Evolutionary conservation across 257 asterid genomes (phyloP), one percentile per base, ranked within the genome.

Genomic region (Asclepias syriaca): DNA sequence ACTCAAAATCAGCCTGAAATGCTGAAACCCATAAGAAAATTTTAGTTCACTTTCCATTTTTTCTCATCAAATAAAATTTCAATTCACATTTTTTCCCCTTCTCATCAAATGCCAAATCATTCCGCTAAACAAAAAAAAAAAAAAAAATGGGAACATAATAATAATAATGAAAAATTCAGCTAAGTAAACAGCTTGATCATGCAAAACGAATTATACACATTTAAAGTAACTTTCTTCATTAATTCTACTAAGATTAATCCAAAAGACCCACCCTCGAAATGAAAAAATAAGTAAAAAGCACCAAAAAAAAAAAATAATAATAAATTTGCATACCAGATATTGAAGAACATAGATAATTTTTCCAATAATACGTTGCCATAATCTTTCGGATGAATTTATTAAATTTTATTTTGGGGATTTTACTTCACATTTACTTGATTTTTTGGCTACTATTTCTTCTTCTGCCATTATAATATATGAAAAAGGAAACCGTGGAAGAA

Each of bases 41-140:
- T 6, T 43, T 51, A 48, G 50, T 29, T 27, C 2, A 32, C 37
- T 61, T 32, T 61, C 45, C 46, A 2, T 29, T 61, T 11, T 61
- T 10, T 7, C 48, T 61, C 46, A 15, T 43, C 10, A 63, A 63
- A 63, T 34, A 5, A 32, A 29, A 40, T 5, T 37, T 64, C 40
- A 64, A 49, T 18, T 63, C 19, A 37, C 6, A 7, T 61, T 32
- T 61, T 61, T 32, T 61, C 34, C 34, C 8, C 34, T 10, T 34
- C 48, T 61, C 46, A 15, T 43, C 10, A 34, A 63, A 63, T 34
- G 13, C 46, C 40, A 15, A 63, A 32, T 51, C 5, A 16, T 37
- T 37, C 68, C 37, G 50, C 68, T 64, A 64, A 64, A 64, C 39
- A 37, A 37, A 27, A 64, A 37, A 64, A n/a, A n/a, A n/a, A n/a